phyloP scores from a whole-genome alignment of 176 grass and related monocot species.

The Juncus effusus region DNA sequence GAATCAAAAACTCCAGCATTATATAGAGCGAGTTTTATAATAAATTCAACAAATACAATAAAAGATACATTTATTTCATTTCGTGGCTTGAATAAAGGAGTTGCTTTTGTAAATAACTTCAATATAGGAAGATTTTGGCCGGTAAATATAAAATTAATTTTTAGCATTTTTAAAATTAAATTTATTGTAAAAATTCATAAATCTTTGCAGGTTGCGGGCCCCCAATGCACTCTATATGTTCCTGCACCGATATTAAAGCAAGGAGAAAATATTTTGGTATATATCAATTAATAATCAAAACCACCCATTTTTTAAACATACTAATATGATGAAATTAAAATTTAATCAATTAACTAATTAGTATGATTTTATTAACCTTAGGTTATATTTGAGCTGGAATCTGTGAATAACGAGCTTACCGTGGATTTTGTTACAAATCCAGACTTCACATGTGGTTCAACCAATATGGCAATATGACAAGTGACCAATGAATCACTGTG shows the following conservation, averaged over 20 bases:
- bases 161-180: constrained; percentile 15
- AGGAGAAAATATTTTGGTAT: constrained; percentile 77
- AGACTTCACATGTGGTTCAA: constrained; percentile 63
- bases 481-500: neutral
- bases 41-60: constrained; percentile 34
- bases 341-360: neutral
- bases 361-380: constrained; percentile 17
- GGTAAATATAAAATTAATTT: constrained; percentile 34
- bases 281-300: constrained; percentile 9
- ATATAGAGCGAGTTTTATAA: constrained; percentile 65
- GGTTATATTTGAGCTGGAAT: constrained; percentile 72
- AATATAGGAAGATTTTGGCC: constrained; percentile 98
- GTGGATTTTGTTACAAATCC: constrained; percentile 56
- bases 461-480: constrained; percentile 13
- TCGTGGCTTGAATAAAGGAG: constrained; percentile 88
- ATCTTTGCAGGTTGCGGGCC: constrained; percentile 53
- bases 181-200: constrained; percentile 13
- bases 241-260: constrained; percentile 64
- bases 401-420: constrained; percentile 43
- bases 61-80: constrained; percentile 98
- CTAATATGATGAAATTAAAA: neutral
- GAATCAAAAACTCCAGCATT: constrained; percentile 53
- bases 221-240: constrained; percentile 83
- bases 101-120: constrained; percentile 93
- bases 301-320: neutral